Evolutionary conservation across 106 monocot species (phyloP), one percentile per base, ranked within the genome.

Genomic region (Acanthochlamys bracteata): DNA sequence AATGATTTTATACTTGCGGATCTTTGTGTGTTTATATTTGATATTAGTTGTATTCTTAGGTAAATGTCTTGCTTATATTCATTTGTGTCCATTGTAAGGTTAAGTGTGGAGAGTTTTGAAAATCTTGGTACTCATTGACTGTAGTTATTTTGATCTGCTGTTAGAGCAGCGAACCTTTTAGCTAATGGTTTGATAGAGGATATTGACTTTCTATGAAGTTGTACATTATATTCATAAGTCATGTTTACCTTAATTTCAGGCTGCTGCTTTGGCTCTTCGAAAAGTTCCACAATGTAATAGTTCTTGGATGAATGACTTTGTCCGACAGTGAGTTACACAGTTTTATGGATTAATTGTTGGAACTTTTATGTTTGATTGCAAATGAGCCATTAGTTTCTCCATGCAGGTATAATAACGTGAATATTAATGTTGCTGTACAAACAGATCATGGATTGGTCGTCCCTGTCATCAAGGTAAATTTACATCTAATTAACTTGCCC

Each of bases 301-400:
- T 76, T 88, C 96, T 51, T 98, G 96, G 96, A 98, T 83, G 91
- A 88, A 91, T 69, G 96, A 98, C 61, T 88, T 80, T 67, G 91
- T 92, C 61, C 87, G 91, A 22, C 91, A 98, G 96, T 98, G 80
- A 83, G 85, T 66, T 14, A 26, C 3, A 20, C 3, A 3, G 55
- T 4, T 22, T 19, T 4, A 20, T 20, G 10, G 20, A 1, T 20
- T 55, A 6, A 54, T 16, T 54, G 4, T 54, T 54, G 7, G 6
- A 19, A n/a, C 11, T 16, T 17, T 6, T 54, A 11, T 4, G 16
- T 60, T 16, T 22, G 17, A 20, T 45, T 20, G 6, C 10, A 22
- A 12, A 4, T 49, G 11, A 54, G 41, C 47, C n/a, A 12, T 7
- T 24, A 43, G 11, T 6, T 65, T 56, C 23, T 10, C 20, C 14